These are phyloP conservation scores for Miscanthus lutarioriparius DNA, from an alignment of 176 grass and related monocot genomes.

Conservation along the genomic window DNA sequence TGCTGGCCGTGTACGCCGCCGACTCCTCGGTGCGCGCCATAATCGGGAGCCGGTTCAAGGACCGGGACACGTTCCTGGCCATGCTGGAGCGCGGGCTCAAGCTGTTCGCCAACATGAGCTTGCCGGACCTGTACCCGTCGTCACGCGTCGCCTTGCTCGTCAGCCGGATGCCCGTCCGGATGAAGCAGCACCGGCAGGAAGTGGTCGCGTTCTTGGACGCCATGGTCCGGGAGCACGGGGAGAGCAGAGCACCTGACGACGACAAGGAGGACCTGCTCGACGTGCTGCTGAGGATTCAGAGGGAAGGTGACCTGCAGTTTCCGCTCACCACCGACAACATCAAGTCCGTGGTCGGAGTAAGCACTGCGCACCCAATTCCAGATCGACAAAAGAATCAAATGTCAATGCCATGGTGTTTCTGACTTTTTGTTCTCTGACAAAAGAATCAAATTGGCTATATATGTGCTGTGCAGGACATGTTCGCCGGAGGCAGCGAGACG, in stretches of 20 bases:
- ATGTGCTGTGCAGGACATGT: constrained; percentile 33
- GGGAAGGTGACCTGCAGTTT: background rate
- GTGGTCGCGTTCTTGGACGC: constrained; percentile 25
- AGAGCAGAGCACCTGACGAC: background rate
- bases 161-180: constrained; percentile 15
- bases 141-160: constrained; percentile 29
- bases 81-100: constrained; percentile 11
- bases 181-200: background rate
- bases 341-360: constrained; percentile 34
- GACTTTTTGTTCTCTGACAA: no score
- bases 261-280: constrained; percentile 22
- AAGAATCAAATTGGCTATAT: no score
- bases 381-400: no score
- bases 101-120: background rate
- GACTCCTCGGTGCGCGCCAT: constrained; percentile 34
- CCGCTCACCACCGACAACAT: constrained; percentile 5
- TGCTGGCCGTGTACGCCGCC: background rate
- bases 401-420: no score
- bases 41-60: constrained; percentile 30
- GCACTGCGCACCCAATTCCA: background rate
- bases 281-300: constrained; percentile 35
- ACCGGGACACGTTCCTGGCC: constrained; percentile 22
- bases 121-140: constrained; percentile 42
- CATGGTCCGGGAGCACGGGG: constrained; percentile 33
- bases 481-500: constrained; percentile 42